Evolutionary conservation across 2,329 filamentous ascomycete genomes (phyloP).

Genomic region (Fusarium newnesense): DNA sequence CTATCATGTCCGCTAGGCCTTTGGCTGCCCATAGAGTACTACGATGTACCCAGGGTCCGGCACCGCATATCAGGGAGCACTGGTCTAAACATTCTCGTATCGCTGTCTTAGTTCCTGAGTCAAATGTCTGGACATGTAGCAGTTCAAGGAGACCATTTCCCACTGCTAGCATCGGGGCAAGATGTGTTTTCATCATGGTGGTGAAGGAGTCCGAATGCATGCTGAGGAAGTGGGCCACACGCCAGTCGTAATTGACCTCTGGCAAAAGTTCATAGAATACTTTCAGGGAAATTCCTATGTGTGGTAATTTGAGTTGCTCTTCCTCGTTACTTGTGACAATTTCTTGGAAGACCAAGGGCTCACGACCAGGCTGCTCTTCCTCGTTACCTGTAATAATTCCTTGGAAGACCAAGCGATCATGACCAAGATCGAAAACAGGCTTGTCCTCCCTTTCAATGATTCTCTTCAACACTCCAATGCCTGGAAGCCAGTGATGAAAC

Average conservation of each 20-base stretch:
- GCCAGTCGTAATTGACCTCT: not conserved
- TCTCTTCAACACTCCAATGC: not conserved
- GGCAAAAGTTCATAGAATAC: not conserved
- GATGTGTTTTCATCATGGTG: not conserved
- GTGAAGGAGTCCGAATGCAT: not conserved
- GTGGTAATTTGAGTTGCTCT: not conserved
- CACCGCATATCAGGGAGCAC: not conserved
- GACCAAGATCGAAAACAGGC: not conserved
- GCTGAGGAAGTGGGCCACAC: not conserved
- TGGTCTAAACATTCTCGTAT: not conserved
- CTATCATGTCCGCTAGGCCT: not conserved
- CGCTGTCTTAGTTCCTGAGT: no score
- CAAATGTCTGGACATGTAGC: not conserved
- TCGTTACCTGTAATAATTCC: not conserved
- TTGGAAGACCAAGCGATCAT: not conserved
- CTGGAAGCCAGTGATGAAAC: not conserved
- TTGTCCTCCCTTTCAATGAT: not conserved
- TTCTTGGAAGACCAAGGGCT: not conserved
- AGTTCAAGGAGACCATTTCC: not conserved
- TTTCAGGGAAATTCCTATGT: rapidly evolving
- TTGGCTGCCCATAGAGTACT: not conserved
- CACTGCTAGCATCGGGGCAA: not conserved
- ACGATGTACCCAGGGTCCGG: not conserved
- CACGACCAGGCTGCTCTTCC: no score
- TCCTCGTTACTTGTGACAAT: rapidly evolving